Conservation (phyloP, 768 basidiomycete species). For the Russula sp. region DNA sequence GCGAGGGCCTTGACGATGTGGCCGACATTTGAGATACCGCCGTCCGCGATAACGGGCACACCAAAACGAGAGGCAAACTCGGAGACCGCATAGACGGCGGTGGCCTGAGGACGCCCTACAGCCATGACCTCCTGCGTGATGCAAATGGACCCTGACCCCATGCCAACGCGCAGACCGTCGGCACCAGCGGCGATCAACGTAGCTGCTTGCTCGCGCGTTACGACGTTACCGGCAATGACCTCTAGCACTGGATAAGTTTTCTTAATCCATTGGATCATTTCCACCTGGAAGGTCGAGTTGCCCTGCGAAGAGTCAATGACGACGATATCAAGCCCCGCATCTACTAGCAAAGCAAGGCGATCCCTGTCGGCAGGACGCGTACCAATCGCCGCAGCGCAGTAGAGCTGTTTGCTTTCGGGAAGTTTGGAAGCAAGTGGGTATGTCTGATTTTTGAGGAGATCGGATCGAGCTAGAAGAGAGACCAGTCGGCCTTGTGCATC, state of each 20-base stretch:
- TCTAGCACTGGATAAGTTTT: conserved; percentile 75
- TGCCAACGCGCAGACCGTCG: conserved; percentile 91
- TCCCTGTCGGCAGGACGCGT: conserved; percentile 86
- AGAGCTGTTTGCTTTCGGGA: conserved; percentile 87
- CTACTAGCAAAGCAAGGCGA: conserved; percentile 76
- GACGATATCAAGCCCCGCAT: conserved; percentile 93
- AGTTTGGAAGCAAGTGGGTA: conserved; percentile 93
- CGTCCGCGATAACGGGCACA: conserved; percentile 94
- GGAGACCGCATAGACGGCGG: conserved; percentile 93
- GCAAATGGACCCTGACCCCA: conserved; percentile 98
- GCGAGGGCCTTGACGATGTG: conserved; percentile 96
- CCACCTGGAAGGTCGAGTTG: conserved; percentile 87
- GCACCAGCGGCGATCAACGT: conserved; percentile 90
- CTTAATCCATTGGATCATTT: conserved; percentile 95
- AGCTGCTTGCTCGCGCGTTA: conserved; percentile 96
- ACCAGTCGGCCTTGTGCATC: conserved; percentile 58
- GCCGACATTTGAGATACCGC: conserved; percentile 91
- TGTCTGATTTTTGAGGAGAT: conserved; percentile 94
- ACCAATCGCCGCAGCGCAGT: conserved; percentile 92
- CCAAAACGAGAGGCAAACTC: conserved; percentile 93
- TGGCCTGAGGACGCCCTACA: conserved; percentile 95
- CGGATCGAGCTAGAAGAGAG: conserved; percentile 90
- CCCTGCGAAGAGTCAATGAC: conserved; percentile 96
- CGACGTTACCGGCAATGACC: conserved; percentile 95
- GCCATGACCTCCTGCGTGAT: conserved; percentile 99